Base-by-base conservation (phyloP, 1,284 basidiomycete genomes). In the Fomitopsis betulina region DNA sequence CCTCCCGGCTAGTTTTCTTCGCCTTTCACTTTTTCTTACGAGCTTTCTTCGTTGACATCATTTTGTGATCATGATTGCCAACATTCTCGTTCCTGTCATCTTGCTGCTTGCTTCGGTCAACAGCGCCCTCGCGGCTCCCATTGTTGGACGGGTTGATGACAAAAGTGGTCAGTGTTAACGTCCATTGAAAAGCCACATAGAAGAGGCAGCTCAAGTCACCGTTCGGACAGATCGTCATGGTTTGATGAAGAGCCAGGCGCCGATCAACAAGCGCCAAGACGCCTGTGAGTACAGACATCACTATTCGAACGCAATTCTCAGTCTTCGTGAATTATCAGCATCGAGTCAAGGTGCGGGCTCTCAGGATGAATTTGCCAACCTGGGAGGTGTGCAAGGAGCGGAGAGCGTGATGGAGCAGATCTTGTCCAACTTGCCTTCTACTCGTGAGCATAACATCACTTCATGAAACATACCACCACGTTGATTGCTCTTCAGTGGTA, bases 31-130 rank as follows among this genome's bases (percentile, higher is more conserved):
- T 56, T 7, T 21, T 21, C 54, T 58, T 51, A 58, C 56, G 56
- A 54, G 27, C 8, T 53, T 57, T 30, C 8, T 30, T 38, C 43
- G 35, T 54, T 21, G 10, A 57, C 37, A 45, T 56, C 55, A 45
- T 27, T 53, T 19, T n/a, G 52, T 58, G 49, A 58, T 58, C 56
- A 58, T 58, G 56, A 21, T 53, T 58, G 32, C 42, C 43, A 53
- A 58, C 35, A 35, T 52, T 40, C 32, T 58, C 35, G 35, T 54
- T 43, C 19, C 40, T 45, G 21, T 38, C 49, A 39, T 58, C 56
- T 58, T 58, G 51, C 53, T 58, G 51, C 38, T 53, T 39, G 56
- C 56, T 39, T 58, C 35, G 30, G 50, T 53, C 30, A 51, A 57
- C 40, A 37, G 43, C 21, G 51, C 52, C 19, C 5, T 15, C 49